Base-by-base conservation (phyloP, 345 rosid species). In the Excoecaria cochinchinensis region DNA sequence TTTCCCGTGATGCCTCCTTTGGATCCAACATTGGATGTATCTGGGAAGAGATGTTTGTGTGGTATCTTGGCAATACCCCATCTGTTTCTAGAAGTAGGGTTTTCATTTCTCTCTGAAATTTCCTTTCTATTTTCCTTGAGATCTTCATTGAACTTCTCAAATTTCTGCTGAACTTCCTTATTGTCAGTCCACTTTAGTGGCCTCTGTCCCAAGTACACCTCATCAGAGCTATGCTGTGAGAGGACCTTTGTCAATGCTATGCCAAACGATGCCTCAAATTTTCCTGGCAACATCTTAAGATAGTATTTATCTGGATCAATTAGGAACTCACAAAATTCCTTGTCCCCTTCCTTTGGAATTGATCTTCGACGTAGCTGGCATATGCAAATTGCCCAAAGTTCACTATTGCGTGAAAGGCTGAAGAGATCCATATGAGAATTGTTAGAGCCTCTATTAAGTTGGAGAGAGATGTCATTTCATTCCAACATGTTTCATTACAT, bases 321-420 rank as follows among this genome's bases (percentile, higher is more conserved):
- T 13, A 78, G 59, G 75, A 87, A 75, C 73, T 82, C 78, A 0
- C 75, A 75, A 75, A 78, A 84, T 74, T 83, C 84, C 1, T 0
- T 13, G 13, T 85, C 84, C 22, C 93, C 91, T 78, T 85, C 89
- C 12, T n/a, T 2, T 19, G 89, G 91, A 51, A 90, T 76, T 77
- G 73, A 84, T 38, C 70, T 79, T 72, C 87, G 79, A 48, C 90
- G 85, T 83, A 86, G 31, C 86, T 85, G n/a, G 83, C 84, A 67
- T 88, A 90, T 73, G 89, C 84, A 76, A 83, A 87, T 73, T 86
- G 89, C 9, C 91, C 94, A 61, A 78, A 88, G 80, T 84, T 82
- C 70, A 90, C 77, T 9, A 90, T 71, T 64, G 93, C 90, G 67
- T 90, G 93, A 47, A 82, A 78, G 42, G 82, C 93, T 46, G 93